phyloP scores from a whole-genome alignment of 192 early-diverging fungal genomes.

The Backusella circina region DNA sequence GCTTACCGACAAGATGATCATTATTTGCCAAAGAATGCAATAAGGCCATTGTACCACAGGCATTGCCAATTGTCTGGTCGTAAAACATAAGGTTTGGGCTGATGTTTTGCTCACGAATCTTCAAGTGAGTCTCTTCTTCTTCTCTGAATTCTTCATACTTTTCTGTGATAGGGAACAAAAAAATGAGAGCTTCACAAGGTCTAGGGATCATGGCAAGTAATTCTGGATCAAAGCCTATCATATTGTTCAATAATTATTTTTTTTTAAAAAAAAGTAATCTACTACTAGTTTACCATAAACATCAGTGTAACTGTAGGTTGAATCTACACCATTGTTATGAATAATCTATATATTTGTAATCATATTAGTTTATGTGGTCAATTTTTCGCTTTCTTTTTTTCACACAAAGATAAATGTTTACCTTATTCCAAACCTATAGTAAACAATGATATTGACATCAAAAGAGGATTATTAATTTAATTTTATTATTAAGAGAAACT shows the following conservation, averaged over 20 bases:
- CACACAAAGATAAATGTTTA: slow-evolving; percentile 14
- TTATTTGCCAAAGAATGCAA: slow-evolving; percentile 86
- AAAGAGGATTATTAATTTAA: not conserved
- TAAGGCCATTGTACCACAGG: slow-evolving; percentile 93
- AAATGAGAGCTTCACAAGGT: slow-evolving; percentile 75
- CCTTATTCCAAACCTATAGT: slow-evolving; percentile 62
- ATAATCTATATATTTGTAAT: slow-evolving; percentile 45
- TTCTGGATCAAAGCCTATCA: slow-evolving; percentile 74
- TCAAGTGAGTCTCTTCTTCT: slow-evolving; percentile 42
- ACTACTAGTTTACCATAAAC: slow-evolving; percentile 58
- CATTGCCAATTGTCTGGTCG: slow-evolving; percentile 84
- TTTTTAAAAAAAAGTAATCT: no score
- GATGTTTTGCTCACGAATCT: slow-evolving; percentile 46
- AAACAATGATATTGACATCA: not conserved
- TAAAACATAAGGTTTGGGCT: slow-evolving; percentile 68
- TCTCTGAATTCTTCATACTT: slow-evolving; percentile 50
- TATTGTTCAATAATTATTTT: not conserved
- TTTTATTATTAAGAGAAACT: not conserved
- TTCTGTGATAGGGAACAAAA: slow-evolving; percentile 79
- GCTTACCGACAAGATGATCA: slow-evolving; percentile 41
- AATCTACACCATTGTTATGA: slow-evolving; percentile 63
- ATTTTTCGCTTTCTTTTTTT: not conserved
- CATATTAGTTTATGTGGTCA: not conserved
- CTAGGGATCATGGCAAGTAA: slow-evolving; percentile 74
- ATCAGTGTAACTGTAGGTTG: slow-evolving; percentile 66